A percentile compares a stretch with the other conserved stretches of the same genome.
Evolutionary conservation across 1,139 yeast genomes (phyloP).

Genomic region (Blastobotrys serpentis): DNA sequence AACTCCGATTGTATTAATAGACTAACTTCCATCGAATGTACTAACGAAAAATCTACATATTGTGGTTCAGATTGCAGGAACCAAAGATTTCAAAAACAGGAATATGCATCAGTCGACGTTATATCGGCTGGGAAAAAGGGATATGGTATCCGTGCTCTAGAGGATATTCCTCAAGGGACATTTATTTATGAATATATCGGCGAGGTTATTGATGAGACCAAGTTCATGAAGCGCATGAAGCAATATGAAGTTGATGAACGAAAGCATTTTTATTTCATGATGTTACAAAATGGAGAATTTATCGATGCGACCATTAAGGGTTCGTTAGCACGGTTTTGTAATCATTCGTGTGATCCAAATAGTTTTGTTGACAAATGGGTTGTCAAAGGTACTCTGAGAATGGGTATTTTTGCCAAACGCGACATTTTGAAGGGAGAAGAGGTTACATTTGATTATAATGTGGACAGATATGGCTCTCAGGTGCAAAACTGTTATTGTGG

Average conservation of each 20-base stretch:
- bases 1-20: constrained; percentile 89
- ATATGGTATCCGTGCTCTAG: constrained; percentile 77
- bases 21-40: constrained; percentile 88
- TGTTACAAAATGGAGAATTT: constrained; percentile 89
- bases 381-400: constrained; percentile 80
- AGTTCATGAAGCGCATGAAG: constrained; percentile 70
- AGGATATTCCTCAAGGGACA: constrained; percentile 54
- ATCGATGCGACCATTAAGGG: constrained; percentile 93
- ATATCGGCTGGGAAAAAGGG: constrained; percentile 84
- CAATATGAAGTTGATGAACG: constrained; percentile 69
- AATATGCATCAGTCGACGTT: constrained; percentile 71
- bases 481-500: constrained; percentile 96
- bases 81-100: constrained; percentile 76
- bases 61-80: constrained; percentile 84
- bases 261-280: constrained; percentile 94
- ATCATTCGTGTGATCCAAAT: constrained; percentile 93
- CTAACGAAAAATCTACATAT: constrained; percentile 55
- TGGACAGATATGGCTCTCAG: constrained; percentile 92
- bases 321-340: constrained; percentile 83
- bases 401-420: constrained; percentile 93
- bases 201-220: constrained; percentile 78
- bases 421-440: constrained; percentile 78
- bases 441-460: constrained; percentile 92
- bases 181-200: constrained; percentile 93
- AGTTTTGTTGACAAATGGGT: constrained; percentile 97